A percentile compares a stretch with the other conserved stretches of the same genome.
phyloP scores from a whole-genome alignment of 345 rosid species.

The Aquilaria sinensis region DNA sequence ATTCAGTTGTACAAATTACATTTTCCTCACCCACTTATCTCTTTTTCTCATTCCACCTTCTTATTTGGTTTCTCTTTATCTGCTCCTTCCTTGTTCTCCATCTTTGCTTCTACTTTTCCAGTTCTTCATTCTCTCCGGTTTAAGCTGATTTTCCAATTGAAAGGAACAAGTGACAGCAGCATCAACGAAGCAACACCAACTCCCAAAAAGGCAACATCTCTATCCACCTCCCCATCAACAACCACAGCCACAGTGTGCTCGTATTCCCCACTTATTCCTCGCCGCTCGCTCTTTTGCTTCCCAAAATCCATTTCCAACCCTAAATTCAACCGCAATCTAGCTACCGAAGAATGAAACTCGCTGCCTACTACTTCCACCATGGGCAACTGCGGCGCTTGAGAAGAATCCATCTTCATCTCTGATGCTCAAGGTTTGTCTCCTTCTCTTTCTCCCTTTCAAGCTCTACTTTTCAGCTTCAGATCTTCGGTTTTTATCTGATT shows the following conservation, averaged over 20 bases:
- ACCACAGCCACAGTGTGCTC: background rate
- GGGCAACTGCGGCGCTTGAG: constrained; percentile 98
- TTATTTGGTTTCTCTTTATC: too few relatives aligned
- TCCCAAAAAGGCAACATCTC: background rate
- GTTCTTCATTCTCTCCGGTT: too few relatives aligned
- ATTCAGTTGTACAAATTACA: too few relatives aligned
- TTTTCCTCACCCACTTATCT: too few relatives aligned
- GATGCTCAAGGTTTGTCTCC: constrained; percentile 59
- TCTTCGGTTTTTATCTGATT: background rate
- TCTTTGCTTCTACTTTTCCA: too few relatives aligned
- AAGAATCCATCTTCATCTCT: constrained; percentile 80
- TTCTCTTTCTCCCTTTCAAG: constrained; percentile 13
- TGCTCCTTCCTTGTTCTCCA: too few relatives aligned
- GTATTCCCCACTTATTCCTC: too few relatives aligned
- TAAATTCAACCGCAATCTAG: too few relatives aligned
- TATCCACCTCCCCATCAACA: background rate
- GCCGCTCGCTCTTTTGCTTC: too few relatives aligned
- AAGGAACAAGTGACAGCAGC: background rate
- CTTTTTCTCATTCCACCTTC: too few relatives aligned
- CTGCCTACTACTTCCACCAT: constrained; percentile 23
- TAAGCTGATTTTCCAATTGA: too few relatives aligned
- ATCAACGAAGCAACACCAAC: constrained; percentile 4
- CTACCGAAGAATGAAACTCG: constrained; percentile 19
- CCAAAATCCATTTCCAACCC: too few relatives aligned
- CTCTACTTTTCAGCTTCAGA: background rate